Evolutionary conservation across 805 yeast genomes (phyloP), one percentile per base, ranked within the genome.

Genomic region (Kodamaea kaohsiungensis): DNA sequence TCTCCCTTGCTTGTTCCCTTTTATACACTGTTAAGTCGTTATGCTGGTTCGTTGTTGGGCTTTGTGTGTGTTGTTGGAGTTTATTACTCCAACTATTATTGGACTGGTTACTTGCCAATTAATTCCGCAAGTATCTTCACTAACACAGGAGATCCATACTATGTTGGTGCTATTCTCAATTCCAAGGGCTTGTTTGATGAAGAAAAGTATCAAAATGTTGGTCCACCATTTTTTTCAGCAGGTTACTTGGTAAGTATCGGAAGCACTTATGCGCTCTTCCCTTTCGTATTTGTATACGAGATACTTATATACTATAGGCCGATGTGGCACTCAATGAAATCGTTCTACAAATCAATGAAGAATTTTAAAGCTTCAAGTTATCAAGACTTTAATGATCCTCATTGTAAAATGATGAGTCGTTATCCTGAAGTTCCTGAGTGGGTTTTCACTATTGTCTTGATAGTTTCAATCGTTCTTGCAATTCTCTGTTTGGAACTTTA

Each of bases 1-100:
- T 48, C 61, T 7, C 61, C 73, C 1, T 70, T 84, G 64, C 60
- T 75, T 9, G 53, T 72, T 13, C 88, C 87, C 22, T 73, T 75
- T 50, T 78, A 65, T 58, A 63, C 81, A 0, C 57, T 42, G 16
- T 12, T 48, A 22, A 52, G 54, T 53, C 59, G 51, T 48, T 63
- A 58, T 49, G 48, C 53, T 43, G 66, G 66, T 1, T 35, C 53
- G 2, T 2, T 57, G 18, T 43, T 63, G 16, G 57, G 56, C 1
- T 56, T 59, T 33, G 56, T 60, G 48, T 43, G 55, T 48, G 58
- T 63, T 37, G 16, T 53, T 48, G 66, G 58, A 10, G 55, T 63
- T 19, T 63, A 61, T 56, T 63, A 55, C 45, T 25, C 59, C 37
- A 61, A 63, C 56, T 58, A 56, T 55, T 54, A 59, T 22, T 61